Conservation (phyloP, 2,329 filamentous ascomycete species). For the Nannizziopsis arthrosporioides region DNA sequence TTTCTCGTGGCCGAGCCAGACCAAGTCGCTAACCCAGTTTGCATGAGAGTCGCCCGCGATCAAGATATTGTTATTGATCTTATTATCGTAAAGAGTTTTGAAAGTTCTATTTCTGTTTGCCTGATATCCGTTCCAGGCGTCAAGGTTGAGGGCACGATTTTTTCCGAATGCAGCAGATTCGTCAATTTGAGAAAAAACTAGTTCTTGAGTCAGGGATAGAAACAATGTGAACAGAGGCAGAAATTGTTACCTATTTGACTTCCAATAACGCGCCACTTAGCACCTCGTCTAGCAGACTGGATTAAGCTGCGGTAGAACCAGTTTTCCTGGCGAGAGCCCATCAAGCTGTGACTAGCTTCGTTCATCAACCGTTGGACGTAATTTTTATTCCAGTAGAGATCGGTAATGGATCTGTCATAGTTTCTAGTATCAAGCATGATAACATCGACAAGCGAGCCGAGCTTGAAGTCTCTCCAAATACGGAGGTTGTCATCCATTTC, state of each 20-base stretch:
- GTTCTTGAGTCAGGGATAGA: neutral
- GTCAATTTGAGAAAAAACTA: conserved; percentile 20
- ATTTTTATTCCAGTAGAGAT: conserved; percentile 46
- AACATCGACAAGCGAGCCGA: conserved; percentile 55
- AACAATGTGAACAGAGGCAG: neutral
- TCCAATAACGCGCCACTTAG: conserved; percentile 59
- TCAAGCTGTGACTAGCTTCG: conserved; percentile 55
- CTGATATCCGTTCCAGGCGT: conserved; percentile 56
- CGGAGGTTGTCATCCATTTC: conserved; percentile 59
- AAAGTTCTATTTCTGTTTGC: conserved; percentile 62
- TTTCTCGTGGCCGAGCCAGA: conserved; percentile 42
- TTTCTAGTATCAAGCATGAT: conserved; percentile 59
- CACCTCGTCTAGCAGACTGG: conserved; percentile 50
- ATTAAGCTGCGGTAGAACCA: conserved; percentile 58
- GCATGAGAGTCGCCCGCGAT: conserved; percentile 59
- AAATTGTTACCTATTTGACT: conserved; percentile 9
- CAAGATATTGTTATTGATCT: conserved; percentile 62
- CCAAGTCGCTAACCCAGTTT: conserved; percentile 51
- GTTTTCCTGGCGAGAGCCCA: conserved; percentile 61
- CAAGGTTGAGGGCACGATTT: conserved; percentile 41
- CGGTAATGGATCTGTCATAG: conserved; percentile 56
- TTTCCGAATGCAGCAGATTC: conserved; percentile 20
- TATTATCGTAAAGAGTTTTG: conserved; percentile 52
- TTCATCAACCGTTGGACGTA: conserved; percentile 53
- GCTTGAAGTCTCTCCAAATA: conserved; percentile 55